Base-by-base conservation (phyloP, 306 rosid genomes). In the Cicer pinnatifidum region DNA sequence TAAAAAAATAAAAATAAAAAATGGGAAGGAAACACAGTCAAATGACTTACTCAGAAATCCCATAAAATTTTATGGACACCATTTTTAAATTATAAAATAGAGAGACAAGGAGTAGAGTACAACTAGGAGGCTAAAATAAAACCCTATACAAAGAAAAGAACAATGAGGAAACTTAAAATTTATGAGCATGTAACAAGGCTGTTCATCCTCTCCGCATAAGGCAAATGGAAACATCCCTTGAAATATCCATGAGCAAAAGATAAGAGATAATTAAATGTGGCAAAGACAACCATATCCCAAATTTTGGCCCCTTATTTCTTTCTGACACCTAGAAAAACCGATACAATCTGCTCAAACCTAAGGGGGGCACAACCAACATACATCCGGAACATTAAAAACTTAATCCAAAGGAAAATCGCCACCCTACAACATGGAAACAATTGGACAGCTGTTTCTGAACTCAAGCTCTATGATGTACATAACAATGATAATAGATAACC, bases 51-150 rank as follows among this genome's bases (percentile, higher is more conserved):
- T 9, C 19, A 19, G 71, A 75, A 51, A 33, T 7, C 37, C 48
- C 61, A 67, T 1, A 20, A 67, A 56, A 54, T 8, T 4, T 69
- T 46, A 62, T 37, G 35, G 62, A 53, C 38, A 28, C 13, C 11
- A 43, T 57, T 67, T 74, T 66, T 43, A 41, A 43, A 13, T 1
- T 12, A 56, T 28, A 15, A 17, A 12, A 43, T 37, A 44, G 60
- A 77, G 44, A 58, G 63, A 75, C 56, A 77, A 33, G 40, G 56
- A 33, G 74, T 66, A 33, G 54, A 64, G 56, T 66, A 65, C 46
- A 53, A 41, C 40, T 19, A 52, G 13, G 56, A 65, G 45, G 79
- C 53, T 75, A 52, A 23, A 11, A 66, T n/a, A 67, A 23, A n/a
- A 1, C 11, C 16, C 23, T 17, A 67, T 11, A 41, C 17, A 23